Evolutionary conservation across 2,329 filamentous ascomycete genomes (phyloP), one percentile per base, ranked within the genome.

Genomic region (Colletotrichum somersetense): DNA sequence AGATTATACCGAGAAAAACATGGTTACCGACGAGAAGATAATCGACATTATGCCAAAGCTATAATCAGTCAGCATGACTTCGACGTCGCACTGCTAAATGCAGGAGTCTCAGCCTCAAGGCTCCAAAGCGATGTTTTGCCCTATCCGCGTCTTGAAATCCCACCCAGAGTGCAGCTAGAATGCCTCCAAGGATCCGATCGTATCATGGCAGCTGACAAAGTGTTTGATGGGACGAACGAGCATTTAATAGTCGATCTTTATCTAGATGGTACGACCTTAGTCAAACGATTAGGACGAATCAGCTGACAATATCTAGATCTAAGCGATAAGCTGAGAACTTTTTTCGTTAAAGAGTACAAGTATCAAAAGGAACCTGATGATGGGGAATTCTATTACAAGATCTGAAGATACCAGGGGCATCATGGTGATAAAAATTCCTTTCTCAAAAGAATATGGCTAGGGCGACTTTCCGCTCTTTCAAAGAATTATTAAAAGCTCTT

Each of bases 301-400:
- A 33, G 44, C 59, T 62, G 10, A 62, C 20, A 11, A 50, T 35
- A 62, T 44, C 6, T 2, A 62, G 59, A 62, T 18, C 44, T 62
- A 5, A 62, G 59, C 30, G 10, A 62, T 50, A 5, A 62, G n/a
- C 59, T 62, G 12, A 33, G 23, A 38, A 52, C 26, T 30, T 42
- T 50, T 62, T 62, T 62, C 10, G 20, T 62, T 10, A 5, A 62
- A 62, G 59, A 62, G 18, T 62, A 62, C 8, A 5, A 62, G 59
- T 62, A 62, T 26, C 12, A 62, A 20, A 62, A 38, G 30, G 30
- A 52, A 62, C 59, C 59, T 26, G 10, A 62, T 26, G 20, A 62
- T 52, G 10, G 44, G 26, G 59, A 62, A 42, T 62, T 62, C 59
- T 62, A 62, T 16, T 62, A 12, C 5, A 62, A 62, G 59, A 62